Evolutionary conservation across 2,329 filamentous ascomycete species (phyloP).

Genomic region (Laburnicola sp.): DNA sequence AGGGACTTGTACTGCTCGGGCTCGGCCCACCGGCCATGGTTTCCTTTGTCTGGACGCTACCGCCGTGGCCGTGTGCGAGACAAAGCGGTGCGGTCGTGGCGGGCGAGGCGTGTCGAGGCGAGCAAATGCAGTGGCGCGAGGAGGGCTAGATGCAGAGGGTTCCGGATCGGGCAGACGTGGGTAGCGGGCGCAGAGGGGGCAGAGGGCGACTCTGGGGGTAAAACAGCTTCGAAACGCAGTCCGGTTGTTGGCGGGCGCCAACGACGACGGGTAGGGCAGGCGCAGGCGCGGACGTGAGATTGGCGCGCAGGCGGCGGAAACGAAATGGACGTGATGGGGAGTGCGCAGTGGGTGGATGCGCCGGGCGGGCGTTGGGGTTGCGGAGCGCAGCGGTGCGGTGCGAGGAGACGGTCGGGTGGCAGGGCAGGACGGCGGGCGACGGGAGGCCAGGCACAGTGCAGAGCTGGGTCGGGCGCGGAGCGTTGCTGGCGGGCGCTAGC

Average conservation of each 20-base stretch:
- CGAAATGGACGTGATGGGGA: conserved; percentile 12
- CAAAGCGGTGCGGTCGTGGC: conserved; percentile 33
- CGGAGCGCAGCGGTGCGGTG: no score
- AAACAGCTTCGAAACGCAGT: conserved; percentile 42
- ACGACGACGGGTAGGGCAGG: conserved; percentile 13
- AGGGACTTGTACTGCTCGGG: conserved; percentile 48
- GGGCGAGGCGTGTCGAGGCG: conserved; percentile 24
- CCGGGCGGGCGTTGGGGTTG: conserved; percentile 7
- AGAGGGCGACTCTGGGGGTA: conserved; percentile 26
- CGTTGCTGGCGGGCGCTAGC: conserved; percentile 31
- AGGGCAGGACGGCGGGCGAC: conserved; percentile 9
- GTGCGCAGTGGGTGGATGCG: conserved; percentile 3
- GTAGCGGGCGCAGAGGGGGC: conserved; percentile 19
- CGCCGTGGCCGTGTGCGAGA: conserved; percentile 29
- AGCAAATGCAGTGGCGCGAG: conserved; percentile 21
- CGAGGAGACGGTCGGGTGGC: conserved; percentile 16
- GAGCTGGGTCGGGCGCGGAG: conserved; percentile 7
- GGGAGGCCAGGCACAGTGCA: conserved; percentile 11
- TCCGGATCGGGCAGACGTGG: conserved; percentile 21
- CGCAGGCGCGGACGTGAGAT: conserved; percentile 26
- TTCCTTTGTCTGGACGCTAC: conserved; percentile 40
- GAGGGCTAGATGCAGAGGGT: conserved; percentile 25
- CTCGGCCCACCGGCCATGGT: conserved; percentile 47
- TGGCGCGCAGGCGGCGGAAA: conserved; percentile 26
- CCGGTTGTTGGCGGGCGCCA: conserved; percentile 16